Evolutionary conservation across 805 yeast species (phyloP).

Genomic region (Yarrowia alimentaria): DNA sequence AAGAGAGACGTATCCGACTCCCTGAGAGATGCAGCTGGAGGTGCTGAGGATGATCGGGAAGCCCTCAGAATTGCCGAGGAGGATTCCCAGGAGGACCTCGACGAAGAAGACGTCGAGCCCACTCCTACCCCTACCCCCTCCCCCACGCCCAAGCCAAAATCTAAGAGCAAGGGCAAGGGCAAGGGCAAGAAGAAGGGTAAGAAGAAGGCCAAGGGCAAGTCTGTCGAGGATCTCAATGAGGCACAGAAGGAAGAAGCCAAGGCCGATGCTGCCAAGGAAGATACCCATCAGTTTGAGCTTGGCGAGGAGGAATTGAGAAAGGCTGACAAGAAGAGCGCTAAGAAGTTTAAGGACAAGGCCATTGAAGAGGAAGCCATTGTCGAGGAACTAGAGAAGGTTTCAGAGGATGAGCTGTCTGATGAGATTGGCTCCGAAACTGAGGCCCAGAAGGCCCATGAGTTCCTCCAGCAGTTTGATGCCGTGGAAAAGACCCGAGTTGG

Average conservation of each 20-base stretch:
- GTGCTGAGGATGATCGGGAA: not conserved
- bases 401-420: not conserved
- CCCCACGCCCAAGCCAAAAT: not conserved
- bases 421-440: conserved; percentile 15
- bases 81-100: not conserved
- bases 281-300: not conserved
- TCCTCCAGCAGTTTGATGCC: conserved; percentile 19
- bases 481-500: conserved; percentile 1
- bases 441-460: conserved; percentile 9
- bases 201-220: conserved; percentile 19
- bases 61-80: conserved; percentile 9
- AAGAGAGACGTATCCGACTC: conserved; percentile 13
- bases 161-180: no score
- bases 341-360: conserved; percentile 16
- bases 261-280: not conserved
- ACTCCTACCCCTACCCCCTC: conserved; percentile 9
- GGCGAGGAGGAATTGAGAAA: not conserved
- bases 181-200: conserved; percentile 18
- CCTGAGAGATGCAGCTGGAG: conserved; percentile 12
- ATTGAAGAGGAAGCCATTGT: conserved; percentile 21
- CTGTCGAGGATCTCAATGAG: not conserved
- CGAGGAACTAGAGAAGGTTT: not conserved
- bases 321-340: conserved; percentile 12
- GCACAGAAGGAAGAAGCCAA: conserved; percentile 6
- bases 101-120: not conserved